phyloP scores from a whole-genome alignment of 1,139 yeast species.

The Zygosaccharomyces sapae region DNA sequence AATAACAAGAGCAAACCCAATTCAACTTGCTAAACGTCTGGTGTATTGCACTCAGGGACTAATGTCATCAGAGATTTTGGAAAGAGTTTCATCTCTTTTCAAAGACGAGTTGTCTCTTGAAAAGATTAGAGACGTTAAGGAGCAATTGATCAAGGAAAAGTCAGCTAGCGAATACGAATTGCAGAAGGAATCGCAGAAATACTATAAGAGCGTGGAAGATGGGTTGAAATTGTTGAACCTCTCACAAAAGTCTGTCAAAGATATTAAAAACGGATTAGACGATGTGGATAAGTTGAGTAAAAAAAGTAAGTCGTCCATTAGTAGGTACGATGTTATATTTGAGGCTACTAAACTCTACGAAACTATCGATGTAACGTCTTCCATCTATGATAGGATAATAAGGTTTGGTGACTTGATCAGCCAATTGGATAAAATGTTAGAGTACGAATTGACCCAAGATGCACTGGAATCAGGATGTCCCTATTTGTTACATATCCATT shows the following conservation, averaged over 20 bases:
- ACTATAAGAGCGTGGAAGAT: conserved; percentile 26
- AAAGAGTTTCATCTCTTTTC: conserved; percentile 23
- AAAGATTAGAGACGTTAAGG: conserved; percentile 38
- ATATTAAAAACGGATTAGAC: conserved; percentile 51
- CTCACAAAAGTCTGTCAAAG: conserved; percentile 41
- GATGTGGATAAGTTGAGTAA: conserved; percentile 56
- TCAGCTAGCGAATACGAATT: conserved; percentile 69
- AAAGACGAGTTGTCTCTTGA: conserved; percentile 33
- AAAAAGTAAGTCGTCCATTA: conserved; percentile 50
- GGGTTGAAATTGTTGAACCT: conserved; percentile 30
- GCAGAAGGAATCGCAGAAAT: conserved; percentile 48
- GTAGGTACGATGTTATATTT: conserved; percentile 56
- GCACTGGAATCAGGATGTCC: conserved; percentile 55
- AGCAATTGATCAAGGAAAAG: conserved; percentile 63
- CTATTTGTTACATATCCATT: conserved; percentile 64
- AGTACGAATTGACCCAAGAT: conserved; percentile 48
- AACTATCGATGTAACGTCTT: conserved; percentile 64
- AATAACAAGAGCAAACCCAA: not conserved
- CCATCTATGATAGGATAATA: conserved; percentile 60
- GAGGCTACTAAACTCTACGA: conserved; percentile 65
- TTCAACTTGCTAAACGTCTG: not conserved
- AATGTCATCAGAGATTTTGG: conserved; percentile 15
- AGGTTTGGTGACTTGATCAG: conserved; percentile 51
- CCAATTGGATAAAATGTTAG: conserved; percentile 51
- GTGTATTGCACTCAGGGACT: not conserved